These are phyloP conservation scores for Arthrobotrys pseudoclavata DNA, from an alignment of 2,329 filamentous ascomycete genomes.

Conservation along the genomic window DNA sequence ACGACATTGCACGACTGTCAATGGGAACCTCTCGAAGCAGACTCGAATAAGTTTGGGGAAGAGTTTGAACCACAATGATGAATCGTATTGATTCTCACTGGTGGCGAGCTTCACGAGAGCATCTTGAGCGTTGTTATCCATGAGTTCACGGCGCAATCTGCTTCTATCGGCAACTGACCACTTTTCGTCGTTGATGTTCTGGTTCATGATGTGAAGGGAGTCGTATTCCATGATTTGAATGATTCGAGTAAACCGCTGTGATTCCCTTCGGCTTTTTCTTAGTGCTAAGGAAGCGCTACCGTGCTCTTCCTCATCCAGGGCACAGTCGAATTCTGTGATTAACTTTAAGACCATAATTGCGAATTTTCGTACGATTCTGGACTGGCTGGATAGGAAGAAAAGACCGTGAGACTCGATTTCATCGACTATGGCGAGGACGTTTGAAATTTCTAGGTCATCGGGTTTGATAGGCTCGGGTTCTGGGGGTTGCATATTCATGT, in stretches of 20 bases:
- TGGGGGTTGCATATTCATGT: constrained; percentile 43
- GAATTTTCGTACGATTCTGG: constrained; percentile 86
- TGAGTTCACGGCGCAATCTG: constrained; percentile 88
- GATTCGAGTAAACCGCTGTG: constrained; percentile 73
- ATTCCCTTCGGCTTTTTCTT: constrained; percentile 48
- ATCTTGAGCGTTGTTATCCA: constrained; percentile 84
- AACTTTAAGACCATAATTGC: constrained; percentile 92
- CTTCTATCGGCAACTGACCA: constrained; percentile 92
- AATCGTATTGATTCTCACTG: constrained; percentile 94
- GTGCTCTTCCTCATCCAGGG: constrained; percentile 82
- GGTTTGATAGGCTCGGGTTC: constrained; percentile 46
- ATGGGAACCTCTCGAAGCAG: constrained; percentile 89
- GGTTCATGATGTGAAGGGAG: constrained; percentile 85
- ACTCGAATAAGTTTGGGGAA: constrained; percentile 95
- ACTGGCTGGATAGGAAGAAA: constrained; percentile 98
- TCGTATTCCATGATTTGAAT: constrained; percentile 94
- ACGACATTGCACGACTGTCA: constrained; percentile 88
- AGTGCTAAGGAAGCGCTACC: constrained; percentile 60
- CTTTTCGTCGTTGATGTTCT: constrained; percentile 83
- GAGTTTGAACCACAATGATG: constrained; percentile 96
- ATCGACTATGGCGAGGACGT: constrained; percentile 92
- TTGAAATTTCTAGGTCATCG: constrained; percentile 72
- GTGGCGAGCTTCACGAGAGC: constrained; percentile 93
- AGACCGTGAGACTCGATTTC: constrained; percentile 96
- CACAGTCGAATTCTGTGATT: constrained; percentile 92